Base-by-base conservation (phyloP, 176 grass and related monocot genomes). In the Chloris gayana region DNA sequence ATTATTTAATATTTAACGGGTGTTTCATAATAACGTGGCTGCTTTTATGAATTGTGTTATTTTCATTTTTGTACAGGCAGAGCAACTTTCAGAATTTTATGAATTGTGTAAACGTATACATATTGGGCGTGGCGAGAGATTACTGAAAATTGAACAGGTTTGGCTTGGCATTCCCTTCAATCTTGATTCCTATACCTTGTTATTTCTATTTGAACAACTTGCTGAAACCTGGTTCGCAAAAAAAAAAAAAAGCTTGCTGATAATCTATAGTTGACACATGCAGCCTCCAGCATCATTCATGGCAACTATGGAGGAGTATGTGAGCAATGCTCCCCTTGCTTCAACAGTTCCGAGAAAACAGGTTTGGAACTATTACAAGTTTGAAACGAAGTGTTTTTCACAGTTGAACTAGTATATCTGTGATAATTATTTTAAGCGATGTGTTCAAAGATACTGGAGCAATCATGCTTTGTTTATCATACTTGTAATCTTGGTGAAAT, bases 281-380 rank as follows among this genome's bases (percentile, higher is more conserved):
- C 92, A 98, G 96, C 92, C 96, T 2, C 92, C 92, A 21, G 82
- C 90, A 24, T 98, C 96, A 9, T 98, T 98, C 86, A 71, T 98
- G 31, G 83, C 76, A 70, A 63, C 86, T 42, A 98, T 98, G 96
- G 92, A 98, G 81, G 92, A 98, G 80, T 98, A 98, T 58, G 86
- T 98, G 21, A 95, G 71, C 87, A 89, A 98, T 76, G 88, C 92
- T 44, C 96, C 90, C 31, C 75, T 91, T 84, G 75, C 75, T 84
- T 93, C 92, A 73, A 85, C 80, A 25, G 59, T 68, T 82, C 76
- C 76, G 14, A 94, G 75, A 83, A 83, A 91, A 57, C 88, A 94
- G 92, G 92, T 94, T 41, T 64, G 77, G 1, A 79, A 45, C 15
- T 63, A 59, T 21, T 76, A 69, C 0, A 57, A 39, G 29, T 22